Evolutionary conservation across 345 rosid species (phyloP).

Genomic region (Linum trigynum): DNA sequence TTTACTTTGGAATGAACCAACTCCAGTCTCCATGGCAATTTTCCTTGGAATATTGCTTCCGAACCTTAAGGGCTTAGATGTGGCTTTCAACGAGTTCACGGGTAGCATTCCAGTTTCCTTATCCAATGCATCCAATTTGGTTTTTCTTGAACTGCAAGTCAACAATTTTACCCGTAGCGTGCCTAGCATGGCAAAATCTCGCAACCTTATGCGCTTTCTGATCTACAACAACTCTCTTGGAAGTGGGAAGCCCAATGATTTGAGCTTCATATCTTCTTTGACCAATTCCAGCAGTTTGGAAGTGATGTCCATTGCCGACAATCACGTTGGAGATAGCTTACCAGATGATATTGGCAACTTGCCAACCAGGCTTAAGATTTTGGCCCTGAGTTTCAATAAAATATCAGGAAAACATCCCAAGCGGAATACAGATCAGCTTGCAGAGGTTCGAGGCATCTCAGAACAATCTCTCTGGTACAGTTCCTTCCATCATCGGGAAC

Average conservation of each 20-base stretch:
- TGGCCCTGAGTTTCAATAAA: not conserved
- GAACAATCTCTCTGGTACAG: conserved; percentile 8
- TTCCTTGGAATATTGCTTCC: conserved; percentile 14
- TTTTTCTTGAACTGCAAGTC: not conserved
- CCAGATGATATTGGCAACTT: conserved; percentile 16
- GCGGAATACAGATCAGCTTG: conserved; percentile 12
- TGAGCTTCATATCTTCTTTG: conserved; percentile 14
- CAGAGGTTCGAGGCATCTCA: not conserved
- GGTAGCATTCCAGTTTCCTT: too few relatives aligned
- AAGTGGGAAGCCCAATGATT: not conserved
- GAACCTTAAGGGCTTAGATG: not conserved
- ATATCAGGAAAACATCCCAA: conserved; percentile 13
- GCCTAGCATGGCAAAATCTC: not conserved
- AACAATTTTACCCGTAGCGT: conserved; percentile 11
- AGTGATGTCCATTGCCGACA: not conserved
- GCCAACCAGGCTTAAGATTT: not conserved
- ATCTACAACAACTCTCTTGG: conserved; percentile 5
- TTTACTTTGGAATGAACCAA: not conserved
- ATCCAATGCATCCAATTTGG: not conserved
- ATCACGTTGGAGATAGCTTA: conserved; percentile 12
- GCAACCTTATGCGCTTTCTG: not conserved
- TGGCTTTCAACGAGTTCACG: conserved; percentile 8
- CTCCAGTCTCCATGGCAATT: conserved; percentile 5
- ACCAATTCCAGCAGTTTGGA: conserved; percentile 7
- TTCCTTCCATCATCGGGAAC: conserved; percentile 13